These are phyloP conservation scores for Xylaria sp. DNA, from an alignment of 2,329 filamentous ascomycete genomes.

Conservation along the genomic window DNA sequence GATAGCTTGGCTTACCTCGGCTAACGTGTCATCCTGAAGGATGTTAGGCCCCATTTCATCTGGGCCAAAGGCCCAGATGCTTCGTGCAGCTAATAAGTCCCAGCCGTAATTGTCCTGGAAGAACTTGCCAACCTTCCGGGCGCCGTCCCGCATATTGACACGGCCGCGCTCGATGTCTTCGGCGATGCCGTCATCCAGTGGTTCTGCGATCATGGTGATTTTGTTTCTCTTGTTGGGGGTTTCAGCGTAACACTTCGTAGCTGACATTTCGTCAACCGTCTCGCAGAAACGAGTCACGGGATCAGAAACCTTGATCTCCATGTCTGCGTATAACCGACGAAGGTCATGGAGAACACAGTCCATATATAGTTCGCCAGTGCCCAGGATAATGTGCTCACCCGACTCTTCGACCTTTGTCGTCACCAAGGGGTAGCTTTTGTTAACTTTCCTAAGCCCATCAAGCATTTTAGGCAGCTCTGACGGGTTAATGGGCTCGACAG, in stretches of 20 bases:
- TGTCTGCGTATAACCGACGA: conserved; percentile 92
- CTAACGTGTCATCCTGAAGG: conserved; percentile 93
- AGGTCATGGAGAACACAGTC: conserved; percentile 97
- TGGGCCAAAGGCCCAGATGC: conserved; percentile 98
- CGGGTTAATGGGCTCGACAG: conserved; percentile 97
- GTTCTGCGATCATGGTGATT: conserved; percentile 97
- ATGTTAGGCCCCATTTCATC: conserved; percentile 96
- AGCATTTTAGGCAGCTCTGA: conserved; percentile 99
- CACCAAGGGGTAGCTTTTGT: conserved; percentile 96
- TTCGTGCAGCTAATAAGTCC: conserved; percentile 92
- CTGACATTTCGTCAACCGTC: conserved; percentile 95
- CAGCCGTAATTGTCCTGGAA: conserved; percentile 98
- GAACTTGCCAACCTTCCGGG: conserved; percentile 93
- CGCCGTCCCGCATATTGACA: conserved; percentile 91
- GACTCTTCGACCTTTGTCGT: conserved; percentile 98
- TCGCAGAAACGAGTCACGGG: conserved; percentile 98
- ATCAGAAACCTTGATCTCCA: conserved; percentile 99
- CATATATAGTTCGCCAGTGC: conserved; percentile 99
- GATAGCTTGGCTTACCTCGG: conserved; percentile 68
- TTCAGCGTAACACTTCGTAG: conserved; percentile 96
- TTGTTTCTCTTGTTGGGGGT: conserved; percentile 99
- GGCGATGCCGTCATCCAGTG: conserved; percentile 92
- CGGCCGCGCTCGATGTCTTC: conserved; percentile 91
- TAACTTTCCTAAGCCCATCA: conserved; percentile 93
- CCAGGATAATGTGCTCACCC: conserved; percentile 93